Evolutionary conservation across 2,329 filamentous ascomycete genomes (phyloP).

Genomic region (Paecilomyces dactylethromorphus): DNA sequence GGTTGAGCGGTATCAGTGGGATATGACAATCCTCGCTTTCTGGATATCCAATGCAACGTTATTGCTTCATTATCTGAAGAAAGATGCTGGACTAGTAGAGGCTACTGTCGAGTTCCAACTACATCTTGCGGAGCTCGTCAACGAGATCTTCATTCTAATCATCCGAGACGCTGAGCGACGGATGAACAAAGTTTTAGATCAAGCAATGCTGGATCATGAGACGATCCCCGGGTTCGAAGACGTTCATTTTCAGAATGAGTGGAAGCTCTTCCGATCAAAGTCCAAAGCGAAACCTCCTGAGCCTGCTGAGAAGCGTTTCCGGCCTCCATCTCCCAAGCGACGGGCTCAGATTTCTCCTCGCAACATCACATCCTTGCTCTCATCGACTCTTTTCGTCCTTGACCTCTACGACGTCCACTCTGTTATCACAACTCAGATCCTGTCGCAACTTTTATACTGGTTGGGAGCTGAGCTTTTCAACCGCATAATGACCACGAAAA

Average conservation of each 20-base stretch:
- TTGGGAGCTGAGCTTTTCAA: conserved; percentile 95
- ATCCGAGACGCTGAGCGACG: conserved; percentile 92
- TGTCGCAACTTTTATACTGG: conserved; percentile 94
- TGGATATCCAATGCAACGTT: conserved; percentile 98
- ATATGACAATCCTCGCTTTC: conserved; percentile 98
- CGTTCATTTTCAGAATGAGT: conserved; percentile 95
- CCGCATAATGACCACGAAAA: conserved; percentile 90
- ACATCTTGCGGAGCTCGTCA: conserved; percentile 88
- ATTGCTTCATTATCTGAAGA: conserved; percentile 93
- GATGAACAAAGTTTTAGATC: conserved; percentile 90
- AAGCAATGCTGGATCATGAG: conserved; percentile 93
- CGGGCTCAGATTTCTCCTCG: conserved; percentile 86
- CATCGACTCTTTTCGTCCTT: conserved; percentile 91
- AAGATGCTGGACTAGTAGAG: conserved; percentile 74
- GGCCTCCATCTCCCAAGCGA: conserved; percentile 88
- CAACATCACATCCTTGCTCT: conserved; percentile 91
- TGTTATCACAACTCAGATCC: conserved; percentile 84
- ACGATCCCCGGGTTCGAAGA: conserved; percentile 97
- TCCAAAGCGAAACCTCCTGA: conserved; percentile 78
- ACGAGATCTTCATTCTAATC: conserved; percentile 97
- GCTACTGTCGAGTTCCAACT: conserved; percentile 85
- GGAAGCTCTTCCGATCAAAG: conserved; percentile 94
- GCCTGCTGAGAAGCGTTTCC: conserved; percentile 80
- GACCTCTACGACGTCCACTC: conserved; percentile 99
- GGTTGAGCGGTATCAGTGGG: conserved; percentile 94